These are phyloP conservation scores for Cylindrotheca fusiformis DNA, from an alignment of 108 stramenopile species.

Conservation along the genomic window DNA sequence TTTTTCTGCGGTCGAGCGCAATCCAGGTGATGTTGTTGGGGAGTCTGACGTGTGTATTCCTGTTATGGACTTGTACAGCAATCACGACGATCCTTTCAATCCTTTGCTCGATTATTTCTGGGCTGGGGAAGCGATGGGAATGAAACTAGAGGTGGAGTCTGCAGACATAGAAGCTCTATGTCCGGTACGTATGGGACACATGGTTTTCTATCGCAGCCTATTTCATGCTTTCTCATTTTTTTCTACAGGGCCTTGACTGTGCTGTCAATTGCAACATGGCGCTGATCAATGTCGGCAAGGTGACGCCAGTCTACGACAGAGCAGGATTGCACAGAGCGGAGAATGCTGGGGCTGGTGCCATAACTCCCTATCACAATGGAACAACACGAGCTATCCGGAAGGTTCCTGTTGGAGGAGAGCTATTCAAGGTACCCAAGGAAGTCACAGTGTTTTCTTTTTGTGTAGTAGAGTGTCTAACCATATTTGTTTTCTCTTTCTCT, in stretches of 20 bases:
- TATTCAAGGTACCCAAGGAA: constrained; percentile 45
- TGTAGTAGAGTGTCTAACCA: background rate
- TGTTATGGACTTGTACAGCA: constrained; percentile 22
- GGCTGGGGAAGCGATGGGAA: constrained; percentile 36
- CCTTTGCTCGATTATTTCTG: constrained; percentile 42
- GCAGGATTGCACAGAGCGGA: constrained; percentile 18
- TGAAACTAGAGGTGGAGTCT: constrained; percentile 40
- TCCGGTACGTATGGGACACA: constrained; percentile 45
- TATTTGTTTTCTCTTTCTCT: background rate
- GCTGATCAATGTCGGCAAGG: constrained; percentile 17
- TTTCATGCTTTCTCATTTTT: constrained; percentile 6
- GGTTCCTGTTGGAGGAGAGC: constrained; percentile 62
- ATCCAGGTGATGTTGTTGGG: constrained; percentile 10
- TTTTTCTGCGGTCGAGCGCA: constrained; percentile 37
- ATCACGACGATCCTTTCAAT: constrained; percentile 17
- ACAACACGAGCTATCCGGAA: constrained; percentile 15
- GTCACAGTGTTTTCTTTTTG: background rate
- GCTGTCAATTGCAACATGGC: constrained; percentile 37
- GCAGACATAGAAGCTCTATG: constrained; percentile 15
- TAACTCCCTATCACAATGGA: constrained; percentile 52
- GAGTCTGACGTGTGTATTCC: background rate
- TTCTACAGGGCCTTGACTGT: constrained; percentile 38
- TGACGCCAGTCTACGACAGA: constrained; percentile 13
- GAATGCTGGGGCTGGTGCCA: constrained; percentile 39
- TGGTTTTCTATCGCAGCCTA: constrained; percentile 4